Percentiles rank a stretch among this genome's conserved stretches.
Conservation (phyloP, 169 alveolate species). For the Neospora caninum region DNA sequence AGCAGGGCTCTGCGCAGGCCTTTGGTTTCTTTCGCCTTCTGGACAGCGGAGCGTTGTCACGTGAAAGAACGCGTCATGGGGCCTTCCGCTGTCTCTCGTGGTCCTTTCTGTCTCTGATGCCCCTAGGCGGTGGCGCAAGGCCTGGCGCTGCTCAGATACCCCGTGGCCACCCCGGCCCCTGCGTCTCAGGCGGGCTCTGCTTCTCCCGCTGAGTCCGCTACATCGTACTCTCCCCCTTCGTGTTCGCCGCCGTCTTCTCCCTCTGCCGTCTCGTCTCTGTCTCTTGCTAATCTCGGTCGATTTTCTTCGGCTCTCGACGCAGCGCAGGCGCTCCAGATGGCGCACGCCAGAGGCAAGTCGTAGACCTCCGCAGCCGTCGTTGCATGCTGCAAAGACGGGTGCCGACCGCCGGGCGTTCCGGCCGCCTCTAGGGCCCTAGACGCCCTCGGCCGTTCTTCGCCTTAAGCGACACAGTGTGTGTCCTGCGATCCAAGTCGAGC, state of each 20-base stretch:
- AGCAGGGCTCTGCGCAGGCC: too few species aligned
- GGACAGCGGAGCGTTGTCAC: too few species aligned
- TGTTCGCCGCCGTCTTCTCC: background rate
- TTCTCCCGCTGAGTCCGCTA: background rate
- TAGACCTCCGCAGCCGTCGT: too few species aligned
- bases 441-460: too few species aligned
- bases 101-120: background rate
- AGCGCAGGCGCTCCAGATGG: background rate
- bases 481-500: too few species aligned
- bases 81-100: too few species aligned
- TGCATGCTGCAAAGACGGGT: too few species aligned
- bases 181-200: background rate
- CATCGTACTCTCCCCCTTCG: background rate
- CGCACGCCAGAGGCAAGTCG: background rate
- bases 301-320: background rate
- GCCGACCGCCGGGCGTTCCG: too few species aligned
- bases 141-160: background rate
- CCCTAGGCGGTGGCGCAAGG: background rate
- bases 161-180: background rate
- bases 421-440: too few species aligned
- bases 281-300: background rate
- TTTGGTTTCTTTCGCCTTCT: too few species aligned
- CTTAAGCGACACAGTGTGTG: too few species aligned
- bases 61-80: too few species aligned
- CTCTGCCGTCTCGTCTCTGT: background rate